Conservation (phyloP, 805 yeast genomes). For the Cyberlindnera xishuangbannaensis region DNA sequence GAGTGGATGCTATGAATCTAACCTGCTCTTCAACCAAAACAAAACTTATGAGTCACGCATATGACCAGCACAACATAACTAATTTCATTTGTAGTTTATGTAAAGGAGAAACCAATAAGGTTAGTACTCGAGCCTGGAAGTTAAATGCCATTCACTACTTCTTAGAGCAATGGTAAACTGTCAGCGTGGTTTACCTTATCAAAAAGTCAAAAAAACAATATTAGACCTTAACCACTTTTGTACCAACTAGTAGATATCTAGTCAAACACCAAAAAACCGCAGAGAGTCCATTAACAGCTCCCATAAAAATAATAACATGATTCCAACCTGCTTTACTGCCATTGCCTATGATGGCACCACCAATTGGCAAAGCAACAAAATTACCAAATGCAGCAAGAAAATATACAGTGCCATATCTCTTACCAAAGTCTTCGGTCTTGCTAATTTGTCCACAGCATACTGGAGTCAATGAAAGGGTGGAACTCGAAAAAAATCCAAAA, state of each 20-base stretch:
- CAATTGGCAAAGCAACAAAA: constrained; percentile 43
- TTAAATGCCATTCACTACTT: no score
- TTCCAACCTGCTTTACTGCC: constrained; percentile 34
- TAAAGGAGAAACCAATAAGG: no score
- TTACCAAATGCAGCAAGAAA: constrained; percentile 41
- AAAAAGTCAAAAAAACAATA: no score
- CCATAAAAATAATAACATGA: constrained; percentile 36
- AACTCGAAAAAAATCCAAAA: constrained; percentile 56
- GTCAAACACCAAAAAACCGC: constrained; percentile 13
- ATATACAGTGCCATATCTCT: constrained; percentile 61
- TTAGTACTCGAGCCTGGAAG: no score
- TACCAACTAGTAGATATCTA: constrained; percentile 11
- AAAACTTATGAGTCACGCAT: no score
- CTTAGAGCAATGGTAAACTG: no score
- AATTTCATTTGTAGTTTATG: no score
- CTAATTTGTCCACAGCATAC: constrained; percentile 64
- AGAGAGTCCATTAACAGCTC: constrained; percentile 9
- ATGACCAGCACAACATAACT: no score
- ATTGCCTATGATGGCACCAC: constrained; percentile 40
- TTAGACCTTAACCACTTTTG: constrained; percentile 2
- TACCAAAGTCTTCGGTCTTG: constrained; percentile 60
- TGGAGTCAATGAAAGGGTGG: constrained; percentile 60
- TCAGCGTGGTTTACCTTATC: no score
- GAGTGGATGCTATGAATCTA: no score
- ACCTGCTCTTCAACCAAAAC: no score